Conservation (phyloP, 495 filamentous ascomycete species). For the Lentithecium fluviatile region DNA sequence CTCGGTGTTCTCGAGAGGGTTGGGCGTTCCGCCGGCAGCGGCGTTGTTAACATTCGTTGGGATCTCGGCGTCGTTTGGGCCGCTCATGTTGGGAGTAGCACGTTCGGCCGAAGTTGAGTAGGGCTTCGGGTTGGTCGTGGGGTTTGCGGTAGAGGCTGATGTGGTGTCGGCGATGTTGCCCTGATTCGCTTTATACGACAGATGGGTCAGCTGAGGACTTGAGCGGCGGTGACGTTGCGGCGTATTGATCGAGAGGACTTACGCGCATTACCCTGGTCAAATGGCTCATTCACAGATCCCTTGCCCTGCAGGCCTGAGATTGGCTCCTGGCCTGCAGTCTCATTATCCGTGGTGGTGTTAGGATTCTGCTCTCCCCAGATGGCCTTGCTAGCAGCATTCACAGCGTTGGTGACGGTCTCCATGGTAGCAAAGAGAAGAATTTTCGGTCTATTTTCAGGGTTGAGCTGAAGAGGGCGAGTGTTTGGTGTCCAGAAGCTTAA, state of each 20-base stretch:
- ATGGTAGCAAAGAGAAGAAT: constrained; percentile 37
- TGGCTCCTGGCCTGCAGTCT: constrained; percentile 48
- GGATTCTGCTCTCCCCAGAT: constrained; percentile 51
- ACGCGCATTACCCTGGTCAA: constrained; percentile 54
- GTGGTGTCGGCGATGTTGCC: not conserved
- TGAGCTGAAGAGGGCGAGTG: not conserved
- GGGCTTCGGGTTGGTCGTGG: no score
- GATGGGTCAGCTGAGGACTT: not conserved
- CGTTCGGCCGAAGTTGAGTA: not conserved
- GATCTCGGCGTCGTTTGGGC: constrained; percentile 1
- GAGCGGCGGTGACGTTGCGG: not conserved
- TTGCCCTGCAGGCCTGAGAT: constrained; percentile 52
- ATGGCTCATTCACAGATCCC: constrained; percentile 56
- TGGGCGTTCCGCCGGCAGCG: constrained; percentile 11
- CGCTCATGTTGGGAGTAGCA: no score
- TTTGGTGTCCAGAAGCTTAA: not conserved
- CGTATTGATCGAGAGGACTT: constrained; percentile 21
- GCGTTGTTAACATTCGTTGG: constrained; percentile 14
- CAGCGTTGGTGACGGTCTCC: constrained; percentile 56
- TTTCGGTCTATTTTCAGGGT: not conserved
- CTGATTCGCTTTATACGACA: not conserved
- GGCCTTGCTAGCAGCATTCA: constrained; percentile 47
- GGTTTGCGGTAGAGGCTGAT: not conserved
- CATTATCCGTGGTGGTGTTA: constrained; percentile 19
- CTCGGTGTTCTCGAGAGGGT: constrained; percentile 31